Evolutionary conservation across 2,329 filamentous ascomycete species (phyloP).

Genomic region (Nannizziopsis arthrosporioides): DNA sequence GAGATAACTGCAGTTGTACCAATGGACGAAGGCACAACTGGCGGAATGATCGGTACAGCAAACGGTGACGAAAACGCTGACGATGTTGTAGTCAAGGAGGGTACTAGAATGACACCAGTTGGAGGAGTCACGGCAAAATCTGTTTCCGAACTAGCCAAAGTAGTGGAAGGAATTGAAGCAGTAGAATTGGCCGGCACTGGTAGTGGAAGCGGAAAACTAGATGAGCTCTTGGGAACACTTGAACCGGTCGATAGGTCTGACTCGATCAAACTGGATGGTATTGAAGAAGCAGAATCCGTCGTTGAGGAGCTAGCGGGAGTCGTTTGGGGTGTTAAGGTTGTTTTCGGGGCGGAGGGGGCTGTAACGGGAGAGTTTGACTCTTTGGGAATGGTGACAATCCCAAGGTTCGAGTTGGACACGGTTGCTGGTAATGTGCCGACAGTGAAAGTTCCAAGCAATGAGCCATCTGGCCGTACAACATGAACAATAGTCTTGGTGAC

Average conservation of each 20-base stretch:
- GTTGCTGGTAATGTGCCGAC: slow-evolving; percentile 19
- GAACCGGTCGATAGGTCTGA: neutral
- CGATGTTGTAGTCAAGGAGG: neutral
- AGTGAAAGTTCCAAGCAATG: slow-evolving; percentile 17
- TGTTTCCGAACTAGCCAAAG: too few relatives aligned
- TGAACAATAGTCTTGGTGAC: slow-evolving; percentile 18
- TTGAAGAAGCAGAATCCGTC: neutral
- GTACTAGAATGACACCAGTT: neutral
- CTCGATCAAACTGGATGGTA: neutral
- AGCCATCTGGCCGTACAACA: slow-evolving; percentile 18
- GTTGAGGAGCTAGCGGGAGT: neutral
- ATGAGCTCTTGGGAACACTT: neutral
- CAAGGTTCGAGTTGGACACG: slow-evolving; percentile 18
- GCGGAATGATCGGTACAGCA: neutral
- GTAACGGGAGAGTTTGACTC: slow-evolving; percentile 13
- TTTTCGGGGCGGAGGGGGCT: slow-evolving; percentile 1
- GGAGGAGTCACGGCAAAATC: neutral
- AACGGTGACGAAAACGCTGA: slow-evolving; percentile 1
- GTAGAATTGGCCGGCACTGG: neutral
- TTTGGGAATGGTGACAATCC: slow-evolving; percentile 18
- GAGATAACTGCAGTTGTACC: neutral
- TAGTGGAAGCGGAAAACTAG: neutral
- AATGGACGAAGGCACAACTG: neutral
- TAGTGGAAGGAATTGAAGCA: neutral
- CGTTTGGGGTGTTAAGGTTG: neutral